Base-by-base conservation (phyloP, 192 early-diverging fungal genomes). In the Funneliformis mosseae region DNA sequence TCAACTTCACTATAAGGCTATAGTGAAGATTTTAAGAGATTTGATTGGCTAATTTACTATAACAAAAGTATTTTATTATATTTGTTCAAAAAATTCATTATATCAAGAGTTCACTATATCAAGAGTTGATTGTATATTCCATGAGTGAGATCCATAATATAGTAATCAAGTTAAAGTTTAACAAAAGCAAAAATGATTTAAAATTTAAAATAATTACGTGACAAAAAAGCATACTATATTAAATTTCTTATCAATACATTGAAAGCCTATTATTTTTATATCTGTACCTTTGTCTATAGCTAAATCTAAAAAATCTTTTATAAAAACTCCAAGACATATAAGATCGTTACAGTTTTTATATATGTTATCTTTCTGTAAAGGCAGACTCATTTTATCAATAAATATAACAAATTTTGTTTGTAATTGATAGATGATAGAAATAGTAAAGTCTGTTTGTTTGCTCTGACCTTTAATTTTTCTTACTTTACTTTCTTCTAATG, bases 261-360 rank as follows among this genome's bases (percentile, higher is more conserved):
- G 76, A 46, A 66, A 66, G 28, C 76, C 76, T 6, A 77, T 45
- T 50, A 77, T 27, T 59, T 77, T 77, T 33, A 77, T 77, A 77
- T 77, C 62, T 41, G 76, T 62, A 41, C 62, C 61, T 64, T 64
- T 64, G 39, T 77, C 62, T 8, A 77, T 42, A 28, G 76, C 11
- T 5, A 7, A 77, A 46, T 77, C 76, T n/a, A 77, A n/a, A n/a
- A 3, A 45, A 43, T 77, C 76, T 23, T 77, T 77, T 62, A 77
- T 77, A 43, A 77, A 64, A 1, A 77, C 41, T 5, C 62, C 62
- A 38, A 77, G 28, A 11, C 62, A 62, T 45, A 77, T 77, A 4
- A 77, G 28, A 43, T 77, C 41, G 16, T 64, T 64, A 14, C 76
- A 77, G 43, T 77, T 77, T 23, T 77, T 77, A 77, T 77, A 77